Base-by-base conservation (phyloP, 2,329 filamentous ascomycete species). In the Epichloe typhina region DNA sequence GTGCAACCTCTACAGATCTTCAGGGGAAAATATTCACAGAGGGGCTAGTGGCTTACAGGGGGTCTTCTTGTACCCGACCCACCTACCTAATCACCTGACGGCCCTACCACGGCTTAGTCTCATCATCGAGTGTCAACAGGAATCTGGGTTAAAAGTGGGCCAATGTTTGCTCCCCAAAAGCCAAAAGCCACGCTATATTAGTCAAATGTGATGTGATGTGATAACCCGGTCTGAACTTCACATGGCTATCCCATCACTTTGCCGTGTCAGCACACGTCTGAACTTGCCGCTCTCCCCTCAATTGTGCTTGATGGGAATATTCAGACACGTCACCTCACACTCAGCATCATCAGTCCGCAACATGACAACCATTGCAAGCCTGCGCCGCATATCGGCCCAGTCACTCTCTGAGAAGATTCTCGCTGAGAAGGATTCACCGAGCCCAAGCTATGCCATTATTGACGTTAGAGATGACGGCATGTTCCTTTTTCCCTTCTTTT, bases 391-490 rank as follows among this genome's bases (percentile, higher is more conserved):
- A 59, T 76, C 78, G 9, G 82, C 83, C 37, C 74, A 84, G 55
- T 69, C 75, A n/a, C 80, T 95, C 49, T 81, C 85, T 0, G 69
- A 78, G 19, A 72, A 81, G 47, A 75, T 91, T 15, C 74, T 82
- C 23, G 71, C 73, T 13, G 70, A 74, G 58, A 66, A 60, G 37
- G 61, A 70, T 49, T 59, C 61, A 33, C 56, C 62, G 47, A 64
- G 71, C 52, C 69, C 65, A 51, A 69, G 65, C 61, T 75, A 89
- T 52, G 87, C 87, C 9, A 74, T 97, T 38, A 77, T 97, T 52
- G 93, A 97, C 65, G 93, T 97, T 7, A 82, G 93, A 52, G 93
- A 96, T 65, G 82, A 83, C 57, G 84, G 84, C 86, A 67, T 50
- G 70, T 17, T 21, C 19, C 17, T 31, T 47, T 3, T 33, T 39